Base-by-base conservation (phyloP, 2,329 filamentous ascomycete genomes). In the Grosmannia clavigera region DNA sequence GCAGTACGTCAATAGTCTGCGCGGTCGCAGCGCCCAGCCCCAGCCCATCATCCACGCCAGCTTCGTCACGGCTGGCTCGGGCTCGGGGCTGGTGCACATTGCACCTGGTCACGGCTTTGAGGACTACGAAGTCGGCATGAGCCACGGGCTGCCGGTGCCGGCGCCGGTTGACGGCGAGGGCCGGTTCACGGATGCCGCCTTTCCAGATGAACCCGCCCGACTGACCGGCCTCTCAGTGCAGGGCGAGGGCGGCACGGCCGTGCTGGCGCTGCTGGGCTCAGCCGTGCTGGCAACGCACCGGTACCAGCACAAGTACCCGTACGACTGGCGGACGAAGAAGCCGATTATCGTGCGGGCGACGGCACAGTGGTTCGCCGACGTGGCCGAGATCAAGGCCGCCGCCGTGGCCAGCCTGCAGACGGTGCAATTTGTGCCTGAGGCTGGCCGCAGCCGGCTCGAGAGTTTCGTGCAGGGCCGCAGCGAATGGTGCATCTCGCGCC, bases 401-500 rank as follows among this genome's bases (percentile, higher is more conserved):
- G 89, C 92, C 0, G 74, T 96, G 29, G 72, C 78, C 19, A 82
- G 90, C 10, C 76, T 99, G 12, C 75, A 84, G 0, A 71, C 81
- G 46, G 90, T 97, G 29, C 78, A 76, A 0, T 99, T 97, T 67
- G 78, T 95, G 16, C 94, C 94, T 0, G 80, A 86, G 52, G 77
- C 79, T 31, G 91, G 92, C 7, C 84, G 81, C 65, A 81, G 81
- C 6, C 82, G 94, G 33, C 78, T 99, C 5, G 83, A 90, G 68
- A 90, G 88, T 70, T 99, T 97, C 68, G 79, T 99, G 35, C 85
- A 86, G 67, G 88, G 89, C 27, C 83, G 94, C 57, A 95, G 84
- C 67, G 92, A 99, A 71, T 99, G 94, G 94, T 99, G 94, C 70
- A 96, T 99, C 66, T 99, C 94, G 5, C 84, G 94, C 54, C 94